A percentile compares a stretch with the other conserved stretches of the same genome.
Evolutionary conservation across 73 alveolate genomes (phyloP).

Genomic region (Paramecium bursaria): DNA sequence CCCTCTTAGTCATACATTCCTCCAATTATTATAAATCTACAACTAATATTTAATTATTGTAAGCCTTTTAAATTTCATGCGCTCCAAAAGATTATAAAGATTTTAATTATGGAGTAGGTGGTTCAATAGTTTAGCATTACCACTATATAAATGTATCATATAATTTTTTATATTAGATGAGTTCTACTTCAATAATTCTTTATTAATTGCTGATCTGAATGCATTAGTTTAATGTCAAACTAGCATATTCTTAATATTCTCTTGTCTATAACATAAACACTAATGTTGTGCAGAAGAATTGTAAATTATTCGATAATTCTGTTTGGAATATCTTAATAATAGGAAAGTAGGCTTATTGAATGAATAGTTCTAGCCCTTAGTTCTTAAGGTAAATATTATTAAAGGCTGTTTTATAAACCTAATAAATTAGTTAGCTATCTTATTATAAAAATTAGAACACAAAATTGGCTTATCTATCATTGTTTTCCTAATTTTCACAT

Average conservation of each 20-base stretch:
- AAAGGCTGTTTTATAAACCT: too few relatives aligned
- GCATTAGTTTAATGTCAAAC: not conserved
- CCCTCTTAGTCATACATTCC: constrained; percentile 44
- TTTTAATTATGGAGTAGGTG: not conserved
- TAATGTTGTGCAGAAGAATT: not conserved
- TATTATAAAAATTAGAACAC: too few relatives aligned
- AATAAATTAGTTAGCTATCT: too few relatives aligned
- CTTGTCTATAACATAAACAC: not conserved
- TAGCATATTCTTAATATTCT: constrained; percentile 17
- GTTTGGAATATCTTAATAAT: constrained; percentile 29
- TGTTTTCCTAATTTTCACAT: too few relatives aligned
- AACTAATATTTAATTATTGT: constrained; percentile 13
- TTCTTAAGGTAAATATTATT: too few relatives aligned
- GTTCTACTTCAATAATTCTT: constrained; percentile 17
- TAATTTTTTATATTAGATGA: constrained; percentile 27
- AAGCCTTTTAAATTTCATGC: not conserved
- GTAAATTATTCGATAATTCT: not conserved
- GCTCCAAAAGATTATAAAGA: not conserved
- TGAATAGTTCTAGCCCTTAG: too few relatives aligned
- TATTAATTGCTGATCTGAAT: not conserved
- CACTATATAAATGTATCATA: constrained; percentile 31
- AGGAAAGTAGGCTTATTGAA: too few relatives aligned
- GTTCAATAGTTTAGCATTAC: not conserved
- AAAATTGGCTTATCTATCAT: too few relatives aligned
- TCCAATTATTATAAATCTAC: constrained; percentile 33